These are phyloP conservation scores for Giardia duodenalis DNA, from an alignment of 208 protist species.

Conservation along the genomic window DNA sequence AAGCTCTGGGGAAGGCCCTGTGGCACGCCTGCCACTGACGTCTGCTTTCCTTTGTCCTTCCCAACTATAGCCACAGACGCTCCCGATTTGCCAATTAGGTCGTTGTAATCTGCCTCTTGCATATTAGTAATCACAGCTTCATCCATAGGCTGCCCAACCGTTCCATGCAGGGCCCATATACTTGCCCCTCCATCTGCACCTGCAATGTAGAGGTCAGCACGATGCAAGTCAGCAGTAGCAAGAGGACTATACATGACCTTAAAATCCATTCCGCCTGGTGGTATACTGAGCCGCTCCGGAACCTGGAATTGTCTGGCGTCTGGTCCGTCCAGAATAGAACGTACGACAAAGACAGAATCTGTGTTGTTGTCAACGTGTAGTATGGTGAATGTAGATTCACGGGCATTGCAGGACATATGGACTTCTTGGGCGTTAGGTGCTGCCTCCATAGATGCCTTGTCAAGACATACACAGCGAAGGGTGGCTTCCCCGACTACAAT, in stretches of 20 bases:
- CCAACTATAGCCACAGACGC: not conserved
- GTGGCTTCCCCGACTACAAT: not conserved
- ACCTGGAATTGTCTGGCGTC: conserved; percentile 10
- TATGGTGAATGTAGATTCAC: not conserved
- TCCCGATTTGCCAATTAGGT: not conserved
- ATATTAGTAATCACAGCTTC: conserved; percentile 15
- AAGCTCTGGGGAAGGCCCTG: not conserved
- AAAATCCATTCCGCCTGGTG: conserved; percentile 17
- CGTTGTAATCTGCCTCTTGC: not conserved
- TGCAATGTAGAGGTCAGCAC: not conserved
- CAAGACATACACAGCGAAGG: not conserved
- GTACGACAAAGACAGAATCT: not conserved
- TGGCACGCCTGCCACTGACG: too few relatives aligned
- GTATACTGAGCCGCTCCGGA: conserved; percentile 18
- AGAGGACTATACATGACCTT: conserved; percentile 22
- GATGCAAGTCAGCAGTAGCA: not conserved
- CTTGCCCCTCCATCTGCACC: conserved; percentile 5
- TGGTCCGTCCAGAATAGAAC: not conserved
- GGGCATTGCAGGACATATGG: not conserved
- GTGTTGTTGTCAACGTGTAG: conserved; percentile 1
- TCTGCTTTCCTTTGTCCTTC: too few relatives aligned
- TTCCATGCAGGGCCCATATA: not conserved
- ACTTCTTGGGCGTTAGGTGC: not conserved
- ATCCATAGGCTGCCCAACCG: not conserved
- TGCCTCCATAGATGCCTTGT: not conserved